These are phyloP conservation scores for Venturia asperata DNA, from an alignment of 2,329 filamentous ascomycete genomes.

Conservation along the genomic window DNA sequence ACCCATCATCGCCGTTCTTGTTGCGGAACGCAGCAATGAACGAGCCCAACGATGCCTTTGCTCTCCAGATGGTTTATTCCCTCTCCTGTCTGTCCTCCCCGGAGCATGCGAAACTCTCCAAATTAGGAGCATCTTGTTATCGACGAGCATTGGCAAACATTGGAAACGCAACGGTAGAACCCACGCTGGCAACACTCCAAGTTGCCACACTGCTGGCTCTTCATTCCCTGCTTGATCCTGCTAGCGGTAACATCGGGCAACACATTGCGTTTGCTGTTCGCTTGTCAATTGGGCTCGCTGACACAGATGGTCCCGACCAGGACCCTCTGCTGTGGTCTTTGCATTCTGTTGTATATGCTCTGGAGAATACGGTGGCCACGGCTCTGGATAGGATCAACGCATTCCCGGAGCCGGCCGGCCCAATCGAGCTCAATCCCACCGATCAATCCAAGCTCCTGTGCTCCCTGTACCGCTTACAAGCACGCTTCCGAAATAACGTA, in stretches of 20 bases:
- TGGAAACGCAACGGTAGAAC: conserved; percentile 29
- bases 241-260: conserved; percentile 31
- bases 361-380: conserved; percentile 32
- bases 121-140: conserved; percentile 24
- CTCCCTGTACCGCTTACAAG: conserved; percentile 31
- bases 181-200: conserved; percentile 29
- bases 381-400: conserved; percentile 31
- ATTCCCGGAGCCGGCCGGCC: conserved; percentile 29
- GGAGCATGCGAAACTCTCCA: not conserved
- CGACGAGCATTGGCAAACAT: conserved; percentile 29
- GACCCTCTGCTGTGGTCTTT: conserved; percentile 28
- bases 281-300: conserved; percentile 29
- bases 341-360: conserved; percentile 24
- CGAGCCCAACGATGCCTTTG: conserved; percentile 26
- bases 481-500: conserved; percentile 29
- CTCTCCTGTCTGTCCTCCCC: conserved; percentile 29
- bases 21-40: conserved; percentile 20
- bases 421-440: conserved; percentile 25
- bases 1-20: conserved; percentile 26
- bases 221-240: conserved; percentile 32
- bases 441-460: conserved; percentile 31
- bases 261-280: conserved; percentile 32
- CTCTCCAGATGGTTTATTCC: conserved; percentile 32
- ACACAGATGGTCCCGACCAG: conserved; percentile 25
- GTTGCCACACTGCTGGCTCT: conserved; percentile 31